Evolutionary conservation across 805 yeast genomes (phyloP).

Genomic region (Saccharomycopsis babjevae): DNA sequence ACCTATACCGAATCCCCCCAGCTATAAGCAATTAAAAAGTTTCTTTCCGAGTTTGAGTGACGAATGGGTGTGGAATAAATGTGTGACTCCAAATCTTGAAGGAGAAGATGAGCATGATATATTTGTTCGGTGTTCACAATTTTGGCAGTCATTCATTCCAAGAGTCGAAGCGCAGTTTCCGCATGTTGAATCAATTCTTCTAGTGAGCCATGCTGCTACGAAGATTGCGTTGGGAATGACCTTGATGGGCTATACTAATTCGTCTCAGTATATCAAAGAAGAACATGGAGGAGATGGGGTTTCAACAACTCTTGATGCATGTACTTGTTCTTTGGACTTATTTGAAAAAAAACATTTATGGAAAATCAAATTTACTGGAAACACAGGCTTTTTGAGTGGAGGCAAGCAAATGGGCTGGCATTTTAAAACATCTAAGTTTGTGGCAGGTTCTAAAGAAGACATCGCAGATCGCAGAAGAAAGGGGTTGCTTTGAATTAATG

Average conservation of each 20-base stretch:
- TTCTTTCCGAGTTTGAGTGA: constrained; percentile 42
- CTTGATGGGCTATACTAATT: constrained; percentile 41
- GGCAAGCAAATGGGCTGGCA: constrained; percentile 97
- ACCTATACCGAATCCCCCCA: constrained; percentile 61
- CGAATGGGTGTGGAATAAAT: constrained; percentile 45
- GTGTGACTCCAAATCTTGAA: constrained; percentile 45
- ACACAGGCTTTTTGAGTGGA: constrained; percentile 51
- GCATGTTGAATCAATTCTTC: constrained; percentile 46
- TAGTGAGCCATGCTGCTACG: constrained; percentile 89
- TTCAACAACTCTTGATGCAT: constrained; percentile 47
- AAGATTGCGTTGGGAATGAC: constrained; percentile 85
- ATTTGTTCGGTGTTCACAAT: constrained; percentile 45
- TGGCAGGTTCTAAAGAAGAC: constrained; percentile 88
- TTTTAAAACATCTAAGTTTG: constrained; percentile 49
- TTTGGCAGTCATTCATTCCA: constrained; percentile 49
- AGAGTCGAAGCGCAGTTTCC: constrained; percentile 50
- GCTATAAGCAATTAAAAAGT: constrained; percentile 33
- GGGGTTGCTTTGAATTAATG: not conserved
- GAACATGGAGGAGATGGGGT: constrained; percentile 29
- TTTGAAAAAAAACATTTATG: constrained; percentile 39
- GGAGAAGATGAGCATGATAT: constrained; percentile 74
- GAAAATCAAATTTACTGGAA: constrained; percentile 63
- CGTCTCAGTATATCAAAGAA: constrained; percentile 38
- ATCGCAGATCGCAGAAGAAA: constrained; percentile 40
- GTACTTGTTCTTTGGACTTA: constrained; percentile 76